Conservation (phyloP, 2,329 filamentous ascomycete species). For the Sclerotinia subarctica region DNA sequence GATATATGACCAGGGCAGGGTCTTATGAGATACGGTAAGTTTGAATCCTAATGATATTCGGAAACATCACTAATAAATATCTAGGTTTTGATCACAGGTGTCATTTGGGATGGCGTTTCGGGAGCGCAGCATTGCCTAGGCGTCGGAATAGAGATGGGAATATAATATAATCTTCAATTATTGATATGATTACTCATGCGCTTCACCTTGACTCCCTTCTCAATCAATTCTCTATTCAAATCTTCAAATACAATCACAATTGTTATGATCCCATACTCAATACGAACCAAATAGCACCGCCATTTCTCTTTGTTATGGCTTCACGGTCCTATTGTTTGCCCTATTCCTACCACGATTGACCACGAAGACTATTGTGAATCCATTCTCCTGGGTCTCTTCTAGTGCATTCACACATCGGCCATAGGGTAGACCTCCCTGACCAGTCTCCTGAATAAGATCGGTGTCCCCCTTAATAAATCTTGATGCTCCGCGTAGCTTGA, state of each 20-base stretch:
- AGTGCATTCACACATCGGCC: too few species aligned
- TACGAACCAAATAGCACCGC: not conserved
- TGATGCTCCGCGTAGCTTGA: not conserved
- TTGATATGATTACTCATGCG: not conserved
- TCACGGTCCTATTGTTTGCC: not conserved
- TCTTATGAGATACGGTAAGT: conserved; percentile 90
- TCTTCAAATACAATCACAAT: not conserved
- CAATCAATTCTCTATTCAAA: not conserved
- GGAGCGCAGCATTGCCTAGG: conserved; percentile 21
- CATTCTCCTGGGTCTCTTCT: too few species aligned
- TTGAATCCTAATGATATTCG: not conserved
- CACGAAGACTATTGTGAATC: too few species aligned
- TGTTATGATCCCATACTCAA: not conserved
- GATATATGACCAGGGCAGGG: conserved; percentile 97
- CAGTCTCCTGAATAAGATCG: too few species aligned
- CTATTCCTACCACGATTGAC: not conserved
- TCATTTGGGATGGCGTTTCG: conserved; percentile 17
- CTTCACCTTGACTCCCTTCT: not conserved
- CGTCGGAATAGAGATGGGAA: conserved; percentile 17
- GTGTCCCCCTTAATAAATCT: not conserved
- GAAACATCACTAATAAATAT: conserved; percentile 7
- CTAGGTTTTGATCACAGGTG: conserved; percentile 26
- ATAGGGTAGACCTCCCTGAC: too few species aligned
- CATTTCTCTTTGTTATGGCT: not conserved
- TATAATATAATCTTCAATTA: conserved; percentile 19